These are phyloP conservation scores for Alloteropsis angusta DNA, from an alignment of 202 grass and related monocot species.

Conservation along the genomic window DNA sequence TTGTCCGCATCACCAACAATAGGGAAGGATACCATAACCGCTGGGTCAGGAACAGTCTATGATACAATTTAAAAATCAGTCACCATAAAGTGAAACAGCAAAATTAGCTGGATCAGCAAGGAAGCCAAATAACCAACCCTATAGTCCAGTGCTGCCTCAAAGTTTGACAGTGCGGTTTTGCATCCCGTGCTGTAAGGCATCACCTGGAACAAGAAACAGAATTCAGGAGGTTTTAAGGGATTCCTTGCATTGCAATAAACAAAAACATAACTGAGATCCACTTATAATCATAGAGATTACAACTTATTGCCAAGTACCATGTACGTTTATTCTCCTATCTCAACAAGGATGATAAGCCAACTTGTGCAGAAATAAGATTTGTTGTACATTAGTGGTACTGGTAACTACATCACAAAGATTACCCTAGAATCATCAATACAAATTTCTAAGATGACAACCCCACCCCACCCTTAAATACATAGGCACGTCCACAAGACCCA, in stretches of 20 bases:
- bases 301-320: background rate
- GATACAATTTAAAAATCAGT: slow-evolving; percentile 29
- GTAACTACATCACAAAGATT: background rate
- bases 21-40: slow-evolving; percentile 81
- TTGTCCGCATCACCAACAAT: slow-evolving; percentile 55
- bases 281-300: background rate
- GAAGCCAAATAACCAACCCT: slow-evolving; percentile 43
- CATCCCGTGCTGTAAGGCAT: slow-evolving; percentile 99
- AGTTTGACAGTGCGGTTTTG: slow-evolving; percentile 92
- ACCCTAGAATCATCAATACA: background rate
- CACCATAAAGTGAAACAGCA: background rate
- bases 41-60: slow-evolving; percentile 86
- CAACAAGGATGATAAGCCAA: background rate
- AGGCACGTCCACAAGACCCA: too few species aligned
- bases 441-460: background rate
- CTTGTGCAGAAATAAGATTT: slow-evolving; percentile 7
- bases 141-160: slow-evolving; percentile 82
- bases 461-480: background rate
- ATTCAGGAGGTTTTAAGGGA: background rate
- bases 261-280: background rate
- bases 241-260: background rate
- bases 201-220: slow-evolving; percentile 54
- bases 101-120: background rate
- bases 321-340: background rate
- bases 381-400: background rate